These are phyloP conservation scores for Poa pratensis DNA, from an alignment of 176 grass and related monocot genomes.

Conservation along the genomic window DNA sequence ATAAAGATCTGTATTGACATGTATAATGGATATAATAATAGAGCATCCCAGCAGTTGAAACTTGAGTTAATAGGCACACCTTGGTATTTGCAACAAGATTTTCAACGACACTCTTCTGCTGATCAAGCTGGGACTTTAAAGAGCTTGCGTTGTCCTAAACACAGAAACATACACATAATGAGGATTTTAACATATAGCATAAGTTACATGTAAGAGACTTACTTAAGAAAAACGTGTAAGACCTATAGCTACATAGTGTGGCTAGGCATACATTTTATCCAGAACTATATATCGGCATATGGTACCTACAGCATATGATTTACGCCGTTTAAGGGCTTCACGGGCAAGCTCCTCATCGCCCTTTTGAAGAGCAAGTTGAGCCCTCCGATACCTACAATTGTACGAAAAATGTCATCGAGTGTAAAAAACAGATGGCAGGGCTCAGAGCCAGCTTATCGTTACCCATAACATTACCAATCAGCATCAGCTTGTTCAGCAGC, in stretches of 20 bases:
- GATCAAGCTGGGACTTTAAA: constrained; percentile 88
- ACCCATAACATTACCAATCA: constrained; percentile 81
- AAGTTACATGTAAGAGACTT: not conserved
- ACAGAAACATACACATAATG: constrained; percentile 17
- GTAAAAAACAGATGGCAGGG: constrained; percentile 22
- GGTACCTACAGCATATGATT: constrained; percentile 98
- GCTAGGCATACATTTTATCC: not conserved
- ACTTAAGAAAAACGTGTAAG: not conserved
- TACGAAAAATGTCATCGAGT: constrained; percentile 25
- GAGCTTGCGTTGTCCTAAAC: constrained; percentile 90
- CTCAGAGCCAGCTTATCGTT: constrained; percentile 25
- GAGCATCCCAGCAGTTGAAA: not conserved
- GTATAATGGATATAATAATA: constrained; percentile 18
- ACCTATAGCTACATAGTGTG: constrained; percentile 6
- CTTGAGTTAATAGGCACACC: constrained; percentile 53
- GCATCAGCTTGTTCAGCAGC: constrained; percentile 71
- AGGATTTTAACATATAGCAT: constrained; percentile 27
- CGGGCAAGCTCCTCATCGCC: constrained; percentile 98
- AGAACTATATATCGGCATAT: constrained; percentile 29
- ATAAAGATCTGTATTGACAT: constrained; percentile 1
- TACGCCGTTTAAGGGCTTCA: constrained; percentile 95
- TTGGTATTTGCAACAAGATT: constrained; percentile 91
- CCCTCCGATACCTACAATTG: constrained; percentile 76
- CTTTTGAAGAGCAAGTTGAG: constrained; percentile 98
- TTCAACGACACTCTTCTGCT: constrained; percentile 91